A percentile compares a stretch with the other conserved stretches of the same genome.
phyloP scores from a whole-genome alignment of 2,329 filamentous ascomycete genomes.

The Aspergillus melleus region DNA sequence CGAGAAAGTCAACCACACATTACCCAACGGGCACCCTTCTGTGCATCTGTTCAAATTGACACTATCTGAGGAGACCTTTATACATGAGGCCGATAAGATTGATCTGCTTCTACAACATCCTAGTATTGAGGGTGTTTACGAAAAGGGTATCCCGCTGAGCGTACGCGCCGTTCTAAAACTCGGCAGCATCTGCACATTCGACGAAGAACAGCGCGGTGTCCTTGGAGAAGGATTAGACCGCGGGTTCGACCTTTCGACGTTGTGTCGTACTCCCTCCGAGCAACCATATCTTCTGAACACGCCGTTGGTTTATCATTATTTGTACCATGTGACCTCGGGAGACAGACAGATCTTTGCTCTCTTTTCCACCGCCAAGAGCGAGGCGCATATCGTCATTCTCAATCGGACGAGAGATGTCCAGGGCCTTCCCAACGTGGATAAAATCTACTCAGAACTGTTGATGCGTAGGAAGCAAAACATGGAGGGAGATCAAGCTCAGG shows the following conservation, averaged over 20 bases:
- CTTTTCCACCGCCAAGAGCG: slow-evolving; percentile 77
- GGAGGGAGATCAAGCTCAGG: slow-evolving; percentile 71
- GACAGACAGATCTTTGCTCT: slow-evolving; percentile 92
- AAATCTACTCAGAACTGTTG: slow-evolving; percentile 79
- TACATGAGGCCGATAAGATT: slow-evolving; percentile 80
- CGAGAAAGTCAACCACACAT: slow-evolving; percentile 87
- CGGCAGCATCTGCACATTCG: slow-evolving; percentile 89
- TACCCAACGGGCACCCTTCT: slow-evolving; percentile 93
- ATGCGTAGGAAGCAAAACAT: slow-evolving; percentile 63
- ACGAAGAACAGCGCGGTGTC: slow-evolving; percentile 85
- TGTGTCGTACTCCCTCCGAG: slow-evolving; percentile 68
- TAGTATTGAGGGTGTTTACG: slow-evolving; percentile 96
- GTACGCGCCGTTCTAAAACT: slow-evolving; percentile 85
- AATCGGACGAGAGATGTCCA: slow-evolving; percentile 79
- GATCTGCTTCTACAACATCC: slow-evolving; percentile 83
- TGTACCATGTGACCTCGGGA: slow-evolving; percentile 88
- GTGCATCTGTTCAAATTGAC: slow-evolving; percentile 92
- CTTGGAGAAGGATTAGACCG: slow-evolving; percentile 89
- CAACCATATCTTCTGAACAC: slow-evolving; percentile 74
- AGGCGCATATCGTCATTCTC: slow-evolving; percentile 85
- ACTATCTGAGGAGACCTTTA: slow-evolving; percentile 83
- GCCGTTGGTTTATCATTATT: slow-evolving; percentile 78
- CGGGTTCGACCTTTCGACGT: slow-evolving; percentile 80
- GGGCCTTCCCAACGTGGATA: slow-evolving; percentile 85
- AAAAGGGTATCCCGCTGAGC: slow-evolving; percentile 85